Evolutionary conservation across 495 filamentous ascomycete genomes (phyloP).

Genomic region (Hypoxylon crocopeplum): DNA sequence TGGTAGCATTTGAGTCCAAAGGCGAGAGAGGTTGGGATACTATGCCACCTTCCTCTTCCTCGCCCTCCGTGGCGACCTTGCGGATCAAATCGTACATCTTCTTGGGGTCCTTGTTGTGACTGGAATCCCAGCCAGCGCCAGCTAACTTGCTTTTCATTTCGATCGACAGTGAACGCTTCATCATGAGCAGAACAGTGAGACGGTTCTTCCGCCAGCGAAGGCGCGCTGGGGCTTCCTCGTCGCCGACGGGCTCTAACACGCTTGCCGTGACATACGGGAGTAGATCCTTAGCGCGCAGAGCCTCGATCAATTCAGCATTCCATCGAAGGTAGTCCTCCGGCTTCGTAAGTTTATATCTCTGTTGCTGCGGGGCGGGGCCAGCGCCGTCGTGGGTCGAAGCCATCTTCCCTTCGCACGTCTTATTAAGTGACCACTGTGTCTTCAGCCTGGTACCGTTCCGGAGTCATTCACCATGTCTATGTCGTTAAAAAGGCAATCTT

Average conservation of each 20-base stretch:
- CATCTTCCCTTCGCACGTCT: conserved; percentile 21
- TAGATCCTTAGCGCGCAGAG: conserved; percentile 10
- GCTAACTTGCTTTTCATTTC: conserved; percentile 19
- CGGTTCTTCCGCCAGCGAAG: conserved; percentile 21
- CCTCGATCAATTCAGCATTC: conserved; percentile 30
- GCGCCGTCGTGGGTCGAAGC: conserved; percentile 1
- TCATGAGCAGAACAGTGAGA: conserved; percentile 20
- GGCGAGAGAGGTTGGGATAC: conserved; percentile 5
- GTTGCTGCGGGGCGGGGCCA: not conserved
- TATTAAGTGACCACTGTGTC: too few relatives aligned
- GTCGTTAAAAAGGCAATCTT: not conserved
- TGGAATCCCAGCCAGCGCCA: conserved; percentile 14
- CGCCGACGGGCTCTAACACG: conserved; percentile 14
- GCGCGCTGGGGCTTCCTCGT: conserved; percentile 5
- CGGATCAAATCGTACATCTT: conserved; percentile 34
- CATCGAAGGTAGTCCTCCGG: conserved; percentile 21
- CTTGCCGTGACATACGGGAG: conserved; percentile 22
- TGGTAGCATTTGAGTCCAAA: conserved; percentile 9
- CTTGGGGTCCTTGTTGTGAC: conserved; percentile 20
- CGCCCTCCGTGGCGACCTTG: conserved; percentile 10
- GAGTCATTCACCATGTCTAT: too few relatives aligned
- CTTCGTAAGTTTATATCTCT: conserved; percentile 10
- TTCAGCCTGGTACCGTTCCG: too few relatives aligned
- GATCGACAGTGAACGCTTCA: conserved; percentile 21
- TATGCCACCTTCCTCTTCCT: not conserved